Evolutionary conservation across 208 protist species (phyloP).

Genomic region (Tetramitus jugosus): DNA sequence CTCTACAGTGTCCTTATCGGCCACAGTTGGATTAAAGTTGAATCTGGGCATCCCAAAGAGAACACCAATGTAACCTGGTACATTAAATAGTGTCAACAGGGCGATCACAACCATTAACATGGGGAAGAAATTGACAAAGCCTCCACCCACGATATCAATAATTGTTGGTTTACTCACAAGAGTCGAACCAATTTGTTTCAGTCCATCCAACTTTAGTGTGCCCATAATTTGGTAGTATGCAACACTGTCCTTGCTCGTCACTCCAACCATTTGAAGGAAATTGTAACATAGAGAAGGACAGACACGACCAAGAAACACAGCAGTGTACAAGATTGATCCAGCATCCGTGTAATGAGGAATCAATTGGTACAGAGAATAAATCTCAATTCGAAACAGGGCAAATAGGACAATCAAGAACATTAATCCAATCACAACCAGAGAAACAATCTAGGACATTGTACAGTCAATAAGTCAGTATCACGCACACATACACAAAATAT

Average conservation of each 20-base stretch:
- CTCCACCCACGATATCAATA: neutral
- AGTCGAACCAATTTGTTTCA: neutral
- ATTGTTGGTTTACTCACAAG: too few species aligned
- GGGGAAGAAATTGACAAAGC: neutral
- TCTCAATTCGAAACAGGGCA: neutral
- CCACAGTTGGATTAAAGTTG: too few species aligned
- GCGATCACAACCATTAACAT: conserved; percentile 1
- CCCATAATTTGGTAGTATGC: neutral
- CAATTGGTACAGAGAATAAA: neutral
- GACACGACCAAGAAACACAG: neutral
- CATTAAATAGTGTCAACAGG: neutral
- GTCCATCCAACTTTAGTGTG: neutral
- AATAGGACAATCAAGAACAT: too few species aligned
- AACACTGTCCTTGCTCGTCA: neutral
- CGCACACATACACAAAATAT: too few species aligned
- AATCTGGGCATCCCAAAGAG: too few species aligned
- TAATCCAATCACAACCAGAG: too few species aligned
- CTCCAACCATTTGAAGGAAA: conserved; percentile 13
- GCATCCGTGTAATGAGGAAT: neutral
- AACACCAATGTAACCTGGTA: neutral
- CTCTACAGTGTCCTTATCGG: too few species aligned
- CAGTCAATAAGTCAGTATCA: too few species aligned
- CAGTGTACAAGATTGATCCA: neutral
- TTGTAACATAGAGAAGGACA: conserved; percentile 4
- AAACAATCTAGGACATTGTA: too few species aligned